Evolutionary conservation across 2,329 filamentous ascomycete genomes (phyloP), one percentile per base, ranked within the genome.

Genomic region (Penicillium sp.): DNA sequence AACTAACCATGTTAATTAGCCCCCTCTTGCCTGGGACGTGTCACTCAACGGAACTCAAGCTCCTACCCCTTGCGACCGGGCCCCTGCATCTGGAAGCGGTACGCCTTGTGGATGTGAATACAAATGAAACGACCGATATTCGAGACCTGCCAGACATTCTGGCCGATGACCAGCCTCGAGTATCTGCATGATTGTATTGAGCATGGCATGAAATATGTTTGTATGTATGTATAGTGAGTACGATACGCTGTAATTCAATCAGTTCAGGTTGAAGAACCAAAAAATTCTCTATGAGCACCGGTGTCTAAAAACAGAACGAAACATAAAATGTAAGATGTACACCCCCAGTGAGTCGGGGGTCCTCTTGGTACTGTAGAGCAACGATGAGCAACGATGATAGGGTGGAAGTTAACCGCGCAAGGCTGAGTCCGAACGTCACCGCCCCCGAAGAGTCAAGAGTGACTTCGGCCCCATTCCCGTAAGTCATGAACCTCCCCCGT

Each of bases 91-190:
- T 88, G 2, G 85, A 87, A 58, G 79, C 79, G 7, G 74, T 88
- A 24, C 78, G 84, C 24, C 76, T 88, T 10, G 76, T 86, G 19
- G 86, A 88, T 74, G 70, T 86, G 60, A 81, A 81, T 56, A 83
- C 82, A 26, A 82, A 85, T 63, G 84, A 86, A 72, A 81, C 79
- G 28, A 82, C 83, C 8, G 85, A 87, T 70, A 81, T 88, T 56
- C 75, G 79, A 60, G 84, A 88, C 65, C 72, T 88, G 56, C 86
- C 86, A 3, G 84, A 85, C 65, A 82, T 87, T 60, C 72, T 86
- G 58, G 79, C 79, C 12, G 70, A 73, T 61, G 72, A 76, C 53
- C 69, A 70, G 54, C 63, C 62, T 40, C 66, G 66, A 59, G 15
- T 38, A 56, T 50, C 44, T 37, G 26, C 45, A 51, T 60, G 33